Percentiles rank a stretch among this genome's conserved stretches.
phyloP scores from a whole-genome alignment of 23 red algal species.

The Cyanidioschyzon merolae region DNA sequence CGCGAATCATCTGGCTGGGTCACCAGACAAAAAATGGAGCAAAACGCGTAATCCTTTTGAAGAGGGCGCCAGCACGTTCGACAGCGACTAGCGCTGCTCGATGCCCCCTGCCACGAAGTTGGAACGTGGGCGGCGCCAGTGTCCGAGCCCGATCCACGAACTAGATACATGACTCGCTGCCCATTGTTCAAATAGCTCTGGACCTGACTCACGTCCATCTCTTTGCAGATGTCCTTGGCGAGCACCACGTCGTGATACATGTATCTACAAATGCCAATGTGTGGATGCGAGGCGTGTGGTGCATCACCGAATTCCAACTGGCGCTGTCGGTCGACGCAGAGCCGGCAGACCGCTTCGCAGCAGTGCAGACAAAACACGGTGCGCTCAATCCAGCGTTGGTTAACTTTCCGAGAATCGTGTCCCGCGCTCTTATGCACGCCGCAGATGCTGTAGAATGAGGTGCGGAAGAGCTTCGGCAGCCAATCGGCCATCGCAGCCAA shows the following conservation, averaged over 20 bases:
- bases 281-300: not conserved
- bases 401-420: not conserved
- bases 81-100: conserved; percentile 1
- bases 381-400: conserved; percentile 11
- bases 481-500: not conserved
- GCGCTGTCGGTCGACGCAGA: conserved; percentile 6
- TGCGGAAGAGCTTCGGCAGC: conserved; percentile 7
- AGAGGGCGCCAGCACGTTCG: conserved; percentile 11
- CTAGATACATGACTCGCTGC: conserved; percentile 9
- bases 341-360: conserved; percentile 8
- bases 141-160: not conserved
- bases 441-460: conserved; percentile 5
- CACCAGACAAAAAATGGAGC: conserved; percentile 8
- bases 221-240: conserved; percentile 7
- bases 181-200: conserved; percentile 21
- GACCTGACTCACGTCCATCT: conserved; percentile 8
- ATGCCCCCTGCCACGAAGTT: not conserved
- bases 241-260: conserved; percentile 19
- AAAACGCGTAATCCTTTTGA: not conserved
- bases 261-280: conserved; percentile 10
- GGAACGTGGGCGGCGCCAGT: not conserved
- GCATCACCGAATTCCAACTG: conserved; percentile 3
- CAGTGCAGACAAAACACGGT: conserved; percentile 13
- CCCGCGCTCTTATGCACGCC: not conserved
- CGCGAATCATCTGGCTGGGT: not conserved